phyloP scores from a whole-genome alignment of 495 filamentous ascomycete species.

The Neurospora sp. region DNA sequence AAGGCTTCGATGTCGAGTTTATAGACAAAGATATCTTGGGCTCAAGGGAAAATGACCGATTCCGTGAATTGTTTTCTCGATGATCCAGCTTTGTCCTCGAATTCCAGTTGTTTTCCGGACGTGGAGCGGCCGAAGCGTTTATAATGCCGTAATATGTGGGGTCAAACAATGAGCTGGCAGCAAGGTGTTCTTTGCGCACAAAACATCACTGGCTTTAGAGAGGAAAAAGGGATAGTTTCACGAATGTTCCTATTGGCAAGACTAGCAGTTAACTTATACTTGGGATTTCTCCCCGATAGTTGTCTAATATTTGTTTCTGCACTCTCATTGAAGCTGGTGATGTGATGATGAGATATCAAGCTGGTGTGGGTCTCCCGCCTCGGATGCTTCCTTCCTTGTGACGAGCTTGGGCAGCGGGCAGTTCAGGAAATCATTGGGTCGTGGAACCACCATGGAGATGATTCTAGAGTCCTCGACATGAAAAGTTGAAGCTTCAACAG shows the following conservation, averaged over 20 bases:
- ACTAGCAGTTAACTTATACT: neutral
- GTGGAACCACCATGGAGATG: neutral
- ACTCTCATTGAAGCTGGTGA: neutral
- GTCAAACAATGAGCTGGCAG: neutral
- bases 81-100: neutral
- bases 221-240: neutral
- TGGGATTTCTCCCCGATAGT: neutral
- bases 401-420: neutral
- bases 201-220: neutral
- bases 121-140: neutral
- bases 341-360: neutral
- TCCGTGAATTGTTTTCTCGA: neutral
- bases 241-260: neutral
- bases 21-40: neutral
- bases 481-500: neutral
- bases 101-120: neutral
- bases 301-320: neutral
- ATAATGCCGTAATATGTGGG: neutral
- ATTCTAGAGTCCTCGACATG: neutral
- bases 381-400: neutral
- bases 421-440: neutral
- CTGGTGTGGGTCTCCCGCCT: neutral
- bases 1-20: too few species aligned
- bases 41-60: neutral
- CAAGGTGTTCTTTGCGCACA: neutral